Conservation (phyloP, 805 yeast species). For the Wickerhamomyces mucosus region DNA sequence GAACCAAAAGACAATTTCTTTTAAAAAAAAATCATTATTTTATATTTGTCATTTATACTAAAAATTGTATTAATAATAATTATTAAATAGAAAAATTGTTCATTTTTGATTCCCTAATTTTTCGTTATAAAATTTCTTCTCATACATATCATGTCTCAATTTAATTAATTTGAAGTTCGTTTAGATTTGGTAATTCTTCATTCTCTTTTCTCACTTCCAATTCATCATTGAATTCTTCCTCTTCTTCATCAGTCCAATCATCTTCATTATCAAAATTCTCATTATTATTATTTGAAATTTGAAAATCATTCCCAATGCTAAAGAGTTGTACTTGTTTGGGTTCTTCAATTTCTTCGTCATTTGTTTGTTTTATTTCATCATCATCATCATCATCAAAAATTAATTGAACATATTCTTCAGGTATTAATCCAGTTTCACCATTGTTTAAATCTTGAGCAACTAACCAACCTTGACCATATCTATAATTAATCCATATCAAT, state of each 20-base stretch:
- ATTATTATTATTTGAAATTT: constrained; percentile 1
- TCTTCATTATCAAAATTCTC: constrained; percentile 9
- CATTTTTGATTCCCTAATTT: too few relatives aligned
- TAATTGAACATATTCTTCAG: constrained; percentile 82
- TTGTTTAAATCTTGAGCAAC: constrained; percentile 74
- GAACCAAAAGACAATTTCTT: too few relatives aligned
- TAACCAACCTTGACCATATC: constrained; percentile 98
- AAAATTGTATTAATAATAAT: too few relatives aligned
- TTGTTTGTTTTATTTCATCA: constrained; percentile 3
- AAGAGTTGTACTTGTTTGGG: not conserved
- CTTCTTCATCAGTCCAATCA: constrained; percentile 24
- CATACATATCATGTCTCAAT: too few relatives aligned
- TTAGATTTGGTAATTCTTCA: too few relatives aligned
- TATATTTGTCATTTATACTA: too few relatives aligned
- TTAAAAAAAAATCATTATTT: too few relatives aligned
- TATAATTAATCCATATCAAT: constrained; percentile 71
- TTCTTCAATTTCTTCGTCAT: constrained; percentile 1
- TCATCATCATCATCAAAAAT: constrained; percentile 7
- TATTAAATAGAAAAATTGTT: too few relatives aligned
- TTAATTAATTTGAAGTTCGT: too few relatives aligned
- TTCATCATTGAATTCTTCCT: constrained; percentile 8
- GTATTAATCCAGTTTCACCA: constrained; percentile 85
- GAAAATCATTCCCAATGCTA: not conserved
- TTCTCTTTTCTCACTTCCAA: constrained; percentile 1
- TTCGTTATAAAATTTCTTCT: too few relatives aligned